These are phyloP conservation scores for Microdochium nivale DNA, from an alignment of 2,329 filamentous ascomycete genomes.

Conservation along the genomic window DNA sequence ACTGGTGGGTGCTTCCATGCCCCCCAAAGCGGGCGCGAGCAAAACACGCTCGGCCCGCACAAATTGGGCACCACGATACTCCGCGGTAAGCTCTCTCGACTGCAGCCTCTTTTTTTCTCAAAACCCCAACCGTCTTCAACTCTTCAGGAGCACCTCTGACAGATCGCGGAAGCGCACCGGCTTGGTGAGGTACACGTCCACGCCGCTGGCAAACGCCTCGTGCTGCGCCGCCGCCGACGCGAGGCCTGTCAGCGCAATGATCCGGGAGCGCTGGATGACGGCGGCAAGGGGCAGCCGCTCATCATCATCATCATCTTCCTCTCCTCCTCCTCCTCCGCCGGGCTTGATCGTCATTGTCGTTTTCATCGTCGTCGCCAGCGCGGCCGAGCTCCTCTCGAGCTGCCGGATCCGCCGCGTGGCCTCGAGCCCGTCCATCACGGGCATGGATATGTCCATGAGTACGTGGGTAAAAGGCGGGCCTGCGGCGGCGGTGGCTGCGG, in stretches of 20 bases:
- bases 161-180: conserved; percentile 9
- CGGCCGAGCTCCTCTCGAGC: conserved; percentile 24
- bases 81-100: too few relatives aligned
- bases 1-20: too few relatives aligned
- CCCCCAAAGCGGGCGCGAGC: too few relatives aligned
- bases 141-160: neutral
- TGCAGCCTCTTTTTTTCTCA: too few relatives aligned
- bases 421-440: conserved; percentile 41
- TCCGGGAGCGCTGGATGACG: neutral
- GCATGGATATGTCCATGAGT: conserved; percentile 46
- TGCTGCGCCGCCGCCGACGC: conserved; percentile 13
- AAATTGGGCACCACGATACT: too few relatives aligned
- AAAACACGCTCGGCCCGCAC: too few relatives aligned
- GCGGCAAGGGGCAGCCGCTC: too few relatives aligned
- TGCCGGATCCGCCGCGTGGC: conserved; percentile 39
- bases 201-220: conserved; percentile 15
- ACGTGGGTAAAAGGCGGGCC: conserved; percentile 23
- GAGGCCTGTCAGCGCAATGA: conserved; percentile 22
- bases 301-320: too few relatives aligned
- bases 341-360: neutral
- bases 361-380: neutral
- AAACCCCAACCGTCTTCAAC: too few relatives aligned
- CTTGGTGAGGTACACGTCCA: conserved; percentile 21
- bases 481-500: conserved; percentile 1
- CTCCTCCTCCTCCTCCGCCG: too few relatives aligned